These are phyloP conservation scores for Hemileccinum impolitum DNA, from an alignment of 768 basidiomycete species.

Conservation along the genomic window DNA sequence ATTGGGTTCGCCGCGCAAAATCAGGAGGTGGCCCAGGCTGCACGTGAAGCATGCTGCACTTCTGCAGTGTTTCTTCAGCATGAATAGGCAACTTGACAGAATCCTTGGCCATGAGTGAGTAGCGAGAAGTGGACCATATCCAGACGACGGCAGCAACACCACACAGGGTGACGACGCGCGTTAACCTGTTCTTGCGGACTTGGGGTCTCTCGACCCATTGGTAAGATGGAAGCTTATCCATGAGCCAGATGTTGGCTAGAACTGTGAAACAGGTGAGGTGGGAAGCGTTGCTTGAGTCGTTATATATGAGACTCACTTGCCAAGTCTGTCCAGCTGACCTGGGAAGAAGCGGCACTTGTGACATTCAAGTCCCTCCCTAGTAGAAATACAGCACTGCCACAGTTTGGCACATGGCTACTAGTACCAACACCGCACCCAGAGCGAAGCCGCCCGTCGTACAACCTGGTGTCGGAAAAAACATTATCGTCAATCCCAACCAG, in stretches of 20 bases:
- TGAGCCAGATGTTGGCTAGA: constrained; percentile 1
- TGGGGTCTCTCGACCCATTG: constrained; percentile 15
- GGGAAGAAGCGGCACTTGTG: too few relatives aligned
- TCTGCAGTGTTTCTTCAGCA: constrained; percentile 28
- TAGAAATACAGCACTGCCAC: constrained; percentile 16
- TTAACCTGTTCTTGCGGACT: constrained; percentile 9
- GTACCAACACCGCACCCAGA: constrained; percentile 1
- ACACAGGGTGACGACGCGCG: constrained; percentile 19
- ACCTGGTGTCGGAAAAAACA: constrained; percentile 61
- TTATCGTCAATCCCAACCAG: constrained; percentile 61
- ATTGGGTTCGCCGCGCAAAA: constrained; percentile 32
- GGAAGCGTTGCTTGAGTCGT: background rate
- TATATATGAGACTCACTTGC: too few relatives aligned
- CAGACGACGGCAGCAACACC: constrained; percentile 11
- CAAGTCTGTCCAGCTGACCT: too few relatives aligned
- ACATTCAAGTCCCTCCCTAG: too few relatives aligned
- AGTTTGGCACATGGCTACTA: constrained; percentile 6
- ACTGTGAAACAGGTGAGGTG: background rate
- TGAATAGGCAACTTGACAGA: constrained; percentile 27
- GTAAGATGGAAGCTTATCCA: constrained; percentile 30
- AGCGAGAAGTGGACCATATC: constrained; percentile 19
- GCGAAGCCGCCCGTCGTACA: constrained; percentile 55
- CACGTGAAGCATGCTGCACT: constrained; percentile 34
- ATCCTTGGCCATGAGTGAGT: constrained; percentile 3
- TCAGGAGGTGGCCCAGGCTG: constrained; percentile 36